These are phyloP conservation scores for Eucalyptus erythrocorys DNA, from an alignment of 345 rosid genomes.

Conservation along the genomic window DNA sequence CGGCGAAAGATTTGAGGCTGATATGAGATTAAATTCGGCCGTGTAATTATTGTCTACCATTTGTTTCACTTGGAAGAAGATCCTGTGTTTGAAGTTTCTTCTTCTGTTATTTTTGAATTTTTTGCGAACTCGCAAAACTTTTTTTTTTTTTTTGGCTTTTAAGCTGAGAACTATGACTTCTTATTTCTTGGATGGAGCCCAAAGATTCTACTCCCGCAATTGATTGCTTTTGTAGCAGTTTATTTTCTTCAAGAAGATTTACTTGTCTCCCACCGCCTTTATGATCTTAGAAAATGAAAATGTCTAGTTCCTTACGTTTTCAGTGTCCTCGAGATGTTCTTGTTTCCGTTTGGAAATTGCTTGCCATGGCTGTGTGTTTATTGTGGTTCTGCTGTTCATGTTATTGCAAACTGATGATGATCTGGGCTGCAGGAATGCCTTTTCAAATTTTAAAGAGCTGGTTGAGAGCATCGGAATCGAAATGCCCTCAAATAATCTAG, in stretches of 20 bases:
- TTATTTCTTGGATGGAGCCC: background rate
- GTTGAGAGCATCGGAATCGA: conserved; percentile 32
- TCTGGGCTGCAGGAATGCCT: conserved; percentile 44
- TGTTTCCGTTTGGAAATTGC: background rate
- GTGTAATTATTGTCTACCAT: background rate
- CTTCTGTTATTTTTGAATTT: background rate
- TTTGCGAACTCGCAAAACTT: background rate
- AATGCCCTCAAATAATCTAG: conserved; percentile 37
- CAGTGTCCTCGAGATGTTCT: background rate
- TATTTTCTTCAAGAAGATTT: background rate
- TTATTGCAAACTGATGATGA: conserved; percentile 15
- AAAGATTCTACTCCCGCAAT: background rate
- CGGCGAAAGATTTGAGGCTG: background rate
- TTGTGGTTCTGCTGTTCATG: background rate
- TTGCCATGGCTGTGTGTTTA: background rate
- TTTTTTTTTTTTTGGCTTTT: background rate
- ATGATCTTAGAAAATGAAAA: background rate
- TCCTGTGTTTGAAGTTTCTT: background rate
- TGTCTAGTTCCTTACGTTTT: background rate
- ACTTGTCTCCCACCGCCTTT: background rate
- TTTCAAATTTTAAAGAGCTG: conserved; percentile 43
- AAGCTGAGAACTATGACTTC: background rate
- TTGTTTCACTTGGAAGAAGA: background rate
- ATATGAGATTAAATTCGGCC: background rate
- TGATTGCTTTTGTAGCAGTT: background rate